Conservation (phyloP, 352 stramenopile genomes). For the Phytopythium litorale region DNA sequence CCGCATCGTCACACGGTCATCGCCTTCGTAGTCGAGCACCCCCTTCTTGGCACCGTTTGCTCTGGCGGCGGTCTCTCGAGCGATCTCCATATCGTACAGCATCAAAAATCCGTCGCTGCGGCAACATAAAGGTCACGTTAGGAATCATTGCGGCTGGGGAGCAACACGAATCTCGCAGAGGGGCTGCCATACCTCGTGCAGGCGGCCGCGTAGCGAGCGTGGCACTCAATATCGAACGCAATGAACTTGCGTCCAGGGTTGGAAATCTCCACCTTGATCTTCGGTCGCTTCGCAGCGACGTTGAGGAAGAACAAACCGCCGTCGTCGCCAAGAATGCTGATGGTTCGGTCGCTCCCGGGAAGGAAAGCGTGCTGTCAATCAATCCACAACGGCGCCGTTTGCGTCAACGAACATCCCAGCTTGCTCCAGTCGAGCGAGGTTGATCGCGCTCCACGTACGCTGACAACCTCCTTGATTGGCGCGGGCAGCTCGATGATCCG, state of each 20-base stretch:
- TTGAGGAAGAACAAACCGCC: slow-evolving; percentile 73
- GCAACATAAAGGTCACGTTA: background rate
- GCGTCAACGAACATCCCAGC: background rate
- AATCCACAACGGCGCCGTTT: background rate
- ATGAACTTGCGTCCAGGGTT: slow-evolving; percentile 47
- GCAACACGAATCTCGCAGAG: background rate
- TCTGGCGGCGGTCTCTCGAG: slow-evolving; percentile 46
- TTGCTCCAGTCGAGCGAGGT: background rate
- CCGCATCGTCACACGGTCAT: slow-evolving; percentile 32
- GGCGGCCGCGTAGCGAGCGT: slow-evolving; percentile 64
- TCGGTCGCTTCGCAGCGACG: slow-evolving; percentile 55
- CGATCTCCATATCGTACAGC: slow-evolving; percentile 81
- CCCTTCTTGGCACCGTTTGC: slow-evolving; percentile 23
- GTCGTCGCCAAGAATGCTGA: slow-evolving; percentile 68
- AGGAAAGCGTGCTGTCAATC: slow-evolving; percentile 59
- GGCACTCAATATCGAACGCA: slow-evolving; percentile 64
- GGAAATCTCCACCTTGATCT: slow-evolving; percentile 73
- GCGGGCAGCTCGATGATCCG: slow-evolving; percentile 81
- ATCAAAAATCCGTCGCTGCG: slow-evolving; percentile 71
- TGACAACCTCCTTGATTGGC: slow-evolving; percentile 61
- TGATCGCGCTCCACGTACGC: slow-evolving; percentile 24
- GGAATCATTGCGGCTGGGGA: background rate
- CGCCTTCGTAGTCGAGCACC: slow-evolving; percentile 39
- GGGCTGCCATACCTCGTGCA: slow-evolving; percentile 48
- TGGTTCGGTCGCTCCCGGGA: slow-evolving; percentile 43